Conservation (phyloP, 2,329 filamentous ascomycete genomes). For the Talaromyces albobiverticillius region DNA sequence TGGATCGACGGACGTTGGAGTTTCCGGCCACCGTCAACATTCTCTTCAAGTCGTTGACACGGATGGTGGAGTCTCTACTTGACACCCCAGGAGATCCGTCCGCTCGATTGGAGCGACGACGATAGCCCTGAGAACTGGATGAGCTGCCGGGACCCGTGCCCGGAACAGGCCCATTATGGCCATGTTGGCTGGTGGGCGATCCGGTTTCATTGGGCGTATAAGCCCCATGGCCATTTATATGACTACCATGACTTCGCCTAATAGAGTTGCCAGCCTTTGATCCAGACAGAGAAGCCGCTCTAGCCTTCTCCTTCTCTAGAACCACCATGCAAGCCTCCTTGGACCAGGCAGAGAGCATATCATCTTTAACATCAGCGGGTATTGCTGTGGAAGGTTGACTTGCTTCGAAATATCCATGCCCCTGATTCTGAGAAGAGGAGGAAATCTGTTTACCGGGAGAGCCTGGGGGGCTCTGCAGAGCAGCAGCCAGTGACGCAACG, state of each 20-base stretch:
- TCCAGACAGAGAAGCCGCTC: conserved; percentile 71
- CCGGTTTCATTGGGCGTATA: conserved; percentile 29
- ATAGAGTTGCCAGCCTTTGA: conserved; percentile 62
- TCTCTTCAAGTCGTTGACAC: conserved; percentile 48
- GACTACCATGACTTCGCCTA: conserved; percentile 25
- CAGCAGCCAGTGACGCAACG: conserved; percentile 52
- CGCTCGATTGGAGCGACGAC: conserved; percentile 35
- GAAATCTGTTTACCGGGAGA: conserved; percentile 66
- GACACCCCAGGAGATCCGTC: conserved; percentile 34
- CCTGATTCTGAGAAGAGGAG: conserved; percentile 62
- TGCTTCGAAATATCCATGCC: conserved; percentile 43
- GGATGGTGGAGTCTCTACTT: conserved; percentile 44
- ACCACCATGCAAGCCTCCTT: conserved; percentile 68
- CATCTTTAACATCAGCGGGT: conserved; percentile 65
- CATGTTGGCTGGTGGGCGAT: conserved; percentile 21
- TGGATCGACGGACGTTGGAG: conserved; percentile 34
- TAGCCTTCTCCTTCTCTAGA: conserved; percentile 64
- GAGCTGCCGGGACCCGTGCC: conserved; percentile 19
- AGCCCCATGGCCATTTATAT: conserved; percentile 29
- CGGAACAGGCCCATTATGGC: conserved; percentile 19
- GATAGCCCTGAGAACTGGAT: conserved; percentile 28
- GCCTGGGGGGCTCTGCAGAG: conserved; percentile 65
- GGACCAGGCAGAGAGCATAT: conserved; percentile 77
- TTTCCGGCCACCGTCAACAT: conserved; percentile 43
- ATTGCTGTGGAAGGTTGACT: conserved; percentile 53